Conservation (phyloP, 768 basidiomycete genomes). For the Tylopilus plumbeoviolaceoides region DNA sequence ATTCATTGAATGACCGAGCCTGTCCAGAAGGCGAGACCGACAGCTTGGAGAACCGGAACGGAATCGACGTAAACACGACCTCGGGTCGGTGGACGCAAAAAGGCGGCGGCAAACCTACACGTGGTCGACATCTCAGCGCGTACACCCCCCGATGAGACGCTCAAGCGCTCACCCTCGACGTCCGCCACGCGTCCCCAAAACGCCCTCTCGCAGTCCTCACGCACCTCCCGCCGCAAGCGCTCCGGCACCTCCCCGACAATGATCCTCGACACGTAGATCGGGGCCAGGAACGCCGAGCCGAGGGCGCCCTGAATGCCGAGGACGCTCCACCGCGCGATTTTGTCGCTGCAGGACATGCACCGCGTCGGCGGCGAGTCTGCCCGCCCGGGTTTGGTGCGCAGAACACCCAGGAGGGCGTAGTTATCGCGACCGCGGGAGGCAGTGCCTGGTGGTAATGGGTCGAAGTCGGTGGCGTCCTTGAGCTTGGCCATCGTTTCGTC, state of each 20-base stretch:
- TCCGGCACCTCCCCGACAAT: slow-evolving; percentile 69
- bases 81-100: slow-evolving; percentile 49
- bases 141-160: neutral
- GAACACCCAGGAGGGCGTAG: slow-evolving; percentile 66
- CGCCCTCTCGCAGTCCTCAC: slow-evolving; percentile 64
- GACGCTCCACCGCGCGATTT: slow-evolving; percentile 83
- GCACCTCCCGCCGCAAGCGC: slow-evolving; percentile 37
- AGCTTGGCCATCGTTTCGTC: slow-evolving; percentile 67
- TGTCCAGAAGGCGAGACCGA: slow-evolving; percentile 32
- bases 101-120: slow-evolving; percentile 41
- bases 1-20: slow-evolving; percentile 62
- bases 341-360: slow-evolving; percentile 94
- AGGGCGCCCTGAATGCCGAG: slow-evolving; percentile 86
- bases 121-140: neutral
- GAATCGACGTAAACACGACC: slow-evolving; percentile 54
- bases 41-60: slow-evolving; percentile 55
- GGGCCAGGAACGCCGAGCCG: slow-evolving; percentile 47
- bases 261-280: slow-evolving; percentile 62
- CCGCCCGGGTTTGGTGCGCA: slow-evolving; percentile 93
- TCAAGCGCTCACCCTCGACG: slow-evolving; percentile 35
- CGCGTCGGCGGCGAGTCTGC: slow-evolving; percentile 81
- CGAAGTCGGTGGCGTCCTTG: slow-evolving; percentile 47
- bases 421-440: slow-evolving; percentile 76
- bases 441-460: slow-evolving; percentile 31
- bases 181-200: slow-evolving; percentile 53